A percentile compares a stretch with the other conserved stretches of the same genome.
Evolutionary conservation across 768 basidiomycete species (phyloP).

Genomic region (Mycena rebaudengoi): DNA sequence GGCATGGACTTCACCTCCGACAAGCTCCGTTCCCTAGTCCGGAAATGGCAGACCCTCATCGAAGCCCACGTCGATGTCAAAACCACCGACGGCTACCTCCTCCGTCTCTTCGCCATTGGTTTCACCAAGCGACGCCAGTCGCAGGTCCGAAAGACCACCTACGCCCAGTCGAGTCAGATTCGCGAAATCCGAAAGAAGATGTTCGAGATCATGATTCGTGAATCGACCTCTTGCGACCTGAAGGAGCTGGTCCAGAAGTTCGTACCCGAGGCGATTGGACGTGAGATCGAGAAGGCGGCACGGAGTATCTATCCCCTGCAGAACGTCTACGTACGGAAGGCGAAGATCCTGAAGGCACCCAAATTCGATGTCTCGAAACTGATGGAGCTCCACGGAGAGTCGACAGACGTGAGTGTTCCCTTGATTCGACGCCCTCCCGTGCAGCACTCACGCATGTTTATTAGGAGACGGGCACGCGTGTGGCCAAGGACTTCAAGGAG

Average conservation of each 20-base stretch:
- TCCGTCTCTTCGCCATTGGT: conserved; percentile 98
- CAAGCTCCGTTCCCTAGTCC: conserved; percentile 99
- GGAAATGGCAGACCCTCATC: conserved; percentile 99
- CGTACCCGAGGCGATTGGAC: conserved; percentile 97
- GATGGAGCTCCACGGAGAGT: conserved; percentile 95
- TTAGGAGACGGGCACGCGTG: conserved; percentile 94
- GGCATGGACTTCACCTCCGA: conserved; percentile 99
- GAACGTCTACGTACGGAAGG: conserved; percentile 99
- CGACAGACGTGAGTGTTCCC: conserved; percentile 79
- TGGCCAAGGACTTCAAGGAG: conserved; percentile 97
- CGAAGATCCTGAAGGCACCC: conserved; percentile 98
- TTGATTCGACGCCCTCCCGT: conserved; percentile 19
- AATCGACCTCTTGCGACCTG: conserved; percentile 93
- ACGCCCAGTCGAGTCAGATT: conserved; percentile 94
- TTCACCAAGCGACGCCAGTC: conserved; percentile 97
- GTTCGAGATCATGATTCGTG: conserved; percentile 98
- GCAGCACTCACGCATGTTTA: background rate
- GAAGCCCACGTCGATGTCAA: conserved; percentile 99
- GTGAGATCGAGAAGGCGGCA: conserved; percentile 98
- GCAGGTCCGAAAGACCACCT: conserved; percentile 99
- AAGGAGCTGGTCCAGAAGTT: conserved; percentile 99
- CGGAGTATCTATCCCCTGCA: conserved; percentile 98
- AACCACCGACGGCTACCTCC: conserved; percentile 98
- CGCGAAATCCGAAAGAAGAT: conserved; percentile 99
- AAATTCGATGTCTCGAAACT: conserved; percentile 97